Evolutionary conservation across 2,329 filamentous ascomycete genomes (phyloP).

Genomic region (Cordyceps fumosorosea): DNA sequence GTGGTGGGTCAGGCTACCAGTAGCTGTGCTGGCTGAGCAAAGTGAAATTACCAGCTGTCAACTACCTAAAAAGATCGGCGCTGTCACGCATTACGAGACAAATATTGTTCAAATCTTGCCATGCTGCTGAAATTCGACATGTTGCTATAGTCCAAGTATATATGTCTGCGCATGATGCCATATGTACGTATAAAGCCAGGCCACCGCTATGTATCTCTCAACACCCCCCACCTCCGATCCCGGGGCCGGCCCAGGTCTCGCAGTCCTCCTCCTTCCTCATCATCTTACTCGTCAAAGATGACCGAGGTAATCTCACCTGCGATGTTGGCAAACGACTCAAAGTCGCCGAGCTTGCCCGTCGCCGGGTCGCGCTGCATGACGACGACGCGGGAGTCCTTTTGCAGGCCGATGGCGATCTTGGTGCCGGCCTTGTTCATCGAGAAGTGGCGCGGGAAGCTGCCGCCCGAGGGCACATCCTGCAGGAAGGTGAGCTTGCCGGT

Average conservation of each 20-base stretch:
- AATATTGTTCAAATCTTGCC: neutral
- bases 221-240: no score
- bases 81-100: neutral
- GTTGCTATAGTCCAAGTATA: neutral
- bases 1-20: neutral
- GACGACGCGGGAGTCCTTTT: slow-evolving; percentile 53
- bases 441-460: slow-evolving; percentile 60
- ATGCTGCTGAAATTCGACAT: neutral
- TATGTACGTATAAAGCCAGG: neutral
- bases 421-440: slow-evolving; percentile 57
- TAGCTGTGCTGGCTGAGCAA: neutral
- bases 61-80: no score
- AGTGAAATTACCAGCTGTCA: no score
- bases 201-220: neutral
- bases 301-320: slow-evolving; percentile 40
- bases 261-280: neutral
- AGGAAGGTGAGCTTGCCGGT: slow-evolving; percentile 51
- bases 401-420: slow-evolving; percentile 59
- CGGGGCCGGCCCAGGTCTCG: neutral
- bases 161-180: neutral
- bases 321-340: slow-evolving; percentile 36
- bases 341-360: slow-evolving; percentile 49
- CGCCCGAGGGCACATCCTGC: slow-evolving; percentile 57
- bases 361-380: slow-evolving; percentile 53
- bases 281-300: slow-evolving; percentile 39